phyloP scores from a whole-genome alignment of 192 early-diverging fungal species.

The Phycomyces nitens region DNA sequence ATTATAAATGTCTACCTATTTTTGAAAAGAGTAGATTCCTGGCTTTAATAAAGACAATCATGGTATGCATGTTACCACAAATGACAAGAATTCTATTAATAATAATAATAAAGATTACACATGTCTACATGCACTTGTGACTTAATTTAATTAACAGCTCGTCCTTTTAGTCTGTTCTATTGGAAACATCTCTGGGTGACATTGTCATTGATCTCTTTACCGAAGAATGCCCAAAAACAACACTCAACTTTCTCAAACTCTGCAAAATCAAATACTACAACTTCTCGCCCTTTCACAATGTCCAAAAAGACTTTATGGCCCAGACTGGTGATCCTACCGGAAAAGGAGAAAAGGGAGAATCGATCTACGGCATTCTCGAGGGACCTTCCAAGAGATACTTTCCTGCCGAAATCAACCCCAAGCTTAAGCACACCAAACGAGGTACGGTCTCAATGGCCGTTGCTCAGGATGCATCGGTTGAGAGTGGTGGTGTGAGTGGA shows the following conservation, averaged over 20 bases:
- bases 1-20: no score
- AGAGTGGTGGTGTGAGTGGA: conserved; percentile 52
- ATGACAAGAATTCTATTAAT: no score
- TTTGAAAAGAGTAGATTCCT: no score
- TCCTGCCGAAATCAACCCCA: conserved; percentile 73
- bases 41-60: no score
- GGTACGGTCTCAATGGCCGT: conserved; percentile 81
- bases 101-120: no score
- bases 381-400: conserved; percentile 62
- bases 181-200: conserved; percentile 90
- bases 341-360: conserved; percentile 67
- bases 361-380: conserved; percentile 64
- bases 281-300: conserved; percentile 75
- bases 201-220: conserved; percentile 85
- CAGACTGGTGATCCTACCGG: conserved; percentile 75
- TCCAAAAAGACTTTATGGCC: conserved; percentile 76
- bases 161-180: conserved; percentile 51
- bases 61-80: no score
- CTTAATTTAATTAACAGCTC: background rate
- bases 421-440: conserved; percentile 70
- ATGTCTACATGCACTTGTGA: background rate
- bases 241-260: conserved; percentile 82
- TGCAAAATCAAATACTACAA: conserved; percentile 91
- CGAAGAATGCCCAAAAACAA: conserved; percentile 63
- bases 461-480: conserved; percentile 36